Conservation (phyloP, 768 basidiomycete genomes). For the Mrakia blollopis region DNA sequence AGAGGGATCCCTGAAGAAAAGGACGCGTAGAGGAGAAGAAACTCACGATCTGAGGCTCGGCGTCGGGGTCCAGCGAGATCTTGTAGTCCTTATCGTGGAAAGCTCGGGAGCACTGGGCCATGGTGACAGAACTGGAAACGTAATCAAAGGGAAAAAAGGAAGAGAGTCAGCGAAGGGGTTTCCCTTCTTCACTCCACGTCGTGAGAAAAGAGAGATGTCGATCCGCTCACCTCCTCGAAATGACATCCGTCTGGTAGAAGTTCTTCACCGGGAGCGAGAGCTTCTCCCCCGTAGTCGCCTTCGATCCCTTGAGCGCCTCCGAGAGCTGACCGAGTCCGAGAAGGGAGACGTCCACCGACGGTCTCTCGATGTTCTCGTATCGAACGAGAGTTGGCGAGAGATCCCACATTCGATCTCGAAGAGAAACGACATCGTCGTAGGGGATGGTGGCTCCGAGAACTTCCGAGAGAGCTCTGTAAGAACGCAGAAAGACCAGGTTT, state of each 20-base stretch:
- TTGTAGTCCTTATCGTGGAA: constrained; percentile 33
- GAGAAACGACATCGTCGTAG: constrained; percentile 75
- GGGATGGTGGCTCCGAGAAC: constrained; percentile 72
- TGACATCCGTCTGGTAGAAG: constrained; percentile 74
- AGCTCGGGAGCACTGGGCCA: constrained; percentile 29
- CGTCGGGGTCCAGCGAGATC: constrained; percentile 29
- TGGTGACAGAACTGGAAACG: neutral
- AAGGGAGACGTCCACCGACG: constrained; percentile 65
- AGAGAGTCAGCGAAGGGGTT: neutral
- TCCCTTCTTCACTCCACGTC: too few species aligned
- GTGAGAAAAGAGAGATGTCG: too few species aligned
- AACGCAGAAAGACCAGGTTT: neutral
- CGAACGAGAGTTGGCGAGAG: constrained; percentile 83
- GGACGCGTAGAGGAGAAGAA: neutral
- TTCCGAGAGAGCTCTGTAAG: constrained; percentile 71
- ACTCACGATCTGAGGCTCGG: constrained; percentile 16
- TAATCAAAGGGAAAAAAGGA: neutral
- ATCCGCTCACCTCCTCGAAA: constrained; percentile 26
- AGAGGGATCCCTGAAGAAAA: neutral
- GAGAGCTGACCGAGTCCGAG: constrained; percentile 63
- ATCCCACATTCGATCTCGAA: constrained; percentile 95
- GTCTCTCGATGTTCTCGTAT: constrained; percentile 73
- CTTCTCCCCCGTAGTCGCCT: constrained; percentile 51
- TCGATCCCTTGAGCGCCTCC: constrained; percentile 52
- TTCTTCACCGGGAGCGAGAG: constrained; percentile 79